phyloP scores from a whole-genome alignment of 352 stramenopile genomes.

The Paralagenidium karlingii region DNA sequence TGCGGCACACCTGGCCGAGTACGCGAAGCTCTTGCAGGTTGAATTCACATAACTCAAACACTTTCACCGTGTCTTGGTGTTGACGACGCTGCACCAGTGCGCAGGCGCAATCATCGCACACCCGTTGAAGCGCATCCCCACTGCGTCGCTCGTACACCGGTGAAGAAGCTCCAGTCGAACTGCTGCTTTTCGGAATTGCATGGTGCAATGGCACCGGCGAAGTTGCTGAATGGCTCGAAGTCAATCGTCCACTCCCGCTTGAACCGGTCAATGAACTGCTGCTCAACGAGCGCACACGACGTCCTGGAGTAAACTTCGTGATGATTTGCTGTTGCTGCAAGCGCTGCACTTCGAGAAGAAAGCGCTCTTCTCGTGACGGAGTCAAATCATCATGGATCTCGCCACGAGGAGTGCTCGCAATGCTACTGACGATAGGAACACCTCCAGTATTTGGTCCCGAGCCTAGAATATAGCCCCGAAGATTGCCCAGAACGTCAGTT shows the following conservation, averaged over 20 bases:
- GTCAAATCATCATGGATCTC: neutral
- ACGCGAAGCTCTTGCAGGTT: conserved; percentile 58
- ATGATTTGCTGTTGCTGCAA: conserved; percentile 50
- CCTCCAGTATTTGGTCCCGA: too few species aligned
- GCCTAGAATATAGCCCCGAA: conserved; percentile 61
- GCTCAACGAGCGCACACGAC: conserved; percentile 15
- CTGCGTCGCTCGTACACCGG: too few species aligned
- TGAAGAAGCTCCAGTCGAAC: too few species aligned
- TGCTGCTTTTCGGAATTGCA: too few species aligned
- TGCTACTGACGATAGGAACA: too few species aligned
- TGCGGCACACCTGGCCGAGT: conserved; percentile 69
- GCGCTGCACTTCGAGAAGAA: conserved; percentile 61
- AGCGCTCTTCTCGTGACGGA: conserved; percentile 27
- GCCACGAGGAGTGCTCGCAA: neutral
- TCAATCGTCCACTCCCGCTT: too few species aligned
- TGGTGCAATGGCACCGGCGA: too few species aligned
- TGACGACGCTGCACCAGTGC: conserved; percentile 68
- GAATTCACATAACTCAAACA: conserved; percentile 77
- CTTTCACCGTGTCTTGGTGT: conserved; percentile 77
- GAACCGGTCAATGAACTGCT: too few species aligned
- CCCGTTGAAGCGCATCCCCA: conserved; percentile 67
- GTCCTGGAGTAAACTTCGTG: conserved; percentile 66
- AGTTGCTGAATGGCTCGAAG: too few species aligned
- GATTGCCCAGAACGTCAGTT: conserved; percentile 64
- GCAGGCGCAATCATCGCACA: conserved; percentile 74